Conservation (phyloP, 805 yeast species). For the Saturnispora diversa region DNA sequence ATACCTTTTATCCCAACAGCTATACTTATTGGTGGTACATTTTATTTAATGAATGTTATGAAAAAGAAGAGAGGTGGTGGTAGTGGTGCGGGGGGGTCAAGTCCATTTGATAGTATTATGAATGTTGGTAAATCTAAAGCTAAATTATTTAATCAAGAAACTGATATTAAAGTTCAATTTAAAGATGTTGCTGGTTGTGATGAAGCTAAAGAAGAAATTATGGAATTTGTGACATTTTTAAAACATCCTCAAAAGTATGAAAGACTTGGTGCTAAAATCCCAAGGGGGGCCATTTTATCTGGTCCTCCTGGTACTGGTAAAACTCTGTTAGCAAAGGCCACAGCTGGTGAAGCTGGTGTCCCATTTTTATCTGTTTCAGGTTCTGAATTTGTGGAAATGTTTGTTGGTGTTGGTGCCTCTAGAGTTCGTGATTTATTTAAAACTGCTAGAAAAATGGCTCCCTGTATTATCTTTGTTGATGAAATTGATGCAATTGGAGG, state of each 20-base stretch:
- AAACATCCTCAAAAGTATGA: slow-evolving; percentile 88
- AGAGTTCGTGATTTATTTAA: slow-evolving; percentile 93
- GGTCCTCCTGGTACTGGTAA: slow-evolving; percentile 99
- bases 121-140: slow-evolving; percentile 88
- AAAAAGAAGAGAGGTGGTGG: slow-evolving; percentile 37
- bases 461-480: slow-evolving; percentile 92
- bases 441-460: slow-evolving; percentile 89
- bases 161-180: slow-evolving; percentile 81
- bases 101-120: slow-evolving; percentile 76
- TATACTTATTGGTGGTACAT: slow-evolving; percentile 79
- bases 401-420: slow-evolving; percentile 98
- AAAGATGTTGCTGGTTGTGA: slow-evolving; percentile 96
- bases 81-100: slow-evolving; percentile 43
- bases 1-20: slow-evolving; percentile 83
- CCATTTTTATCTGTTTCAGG: slow-evolving; percentile 95
- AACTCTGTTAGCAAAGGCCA: slow-evolving; percentile 92
- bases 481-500: slow-evolving; percentile 99
- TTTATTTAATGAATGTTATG: slow-evolving; percentile 44
- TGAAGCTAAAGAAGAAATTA: slow-evolving; percentile 94
- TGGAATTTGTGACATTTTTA: slow-evolving; percentile 94
- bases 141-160: slow-evolving; percentile 82
- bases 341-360: slow-evolving; percentile 99
- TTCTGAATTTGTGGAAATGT: slow-evolving; percentile 97
- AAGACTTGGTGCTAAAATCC: slow-evolving; percentile 91
- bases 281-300: slow-evolving; percentile 93